A percentile compares a stretch with the other conserved stretches of the same genome.
phyloP scores from a whole-genome alignment of 108 stramenopile genomes.

The Seminavis robusta region DNA sequence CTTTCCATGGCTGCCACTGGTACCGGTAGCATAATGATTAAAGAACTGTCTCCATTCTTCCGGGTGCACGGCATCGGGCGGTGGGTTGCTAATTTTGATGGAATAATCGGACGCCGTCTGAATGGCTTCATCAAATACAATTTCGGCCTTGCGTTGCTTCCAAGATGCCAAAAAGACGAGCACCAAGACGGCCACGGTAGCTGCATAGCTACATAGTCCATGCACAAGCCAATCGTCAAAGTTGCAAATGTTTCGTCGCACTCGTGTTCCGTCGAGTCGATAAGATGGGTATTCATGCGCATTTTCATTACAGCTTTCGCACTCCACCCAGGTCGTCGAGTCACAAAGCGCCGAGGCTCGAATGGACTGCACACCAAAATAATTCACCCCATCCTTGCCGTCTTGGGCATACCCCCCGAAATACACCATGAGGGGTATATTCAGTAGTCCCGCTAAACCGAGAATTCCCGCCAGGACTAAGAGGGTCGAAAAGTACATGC shows the following conservation, averaged over 20 bases:
- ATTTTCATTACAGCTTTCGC: constrained; percentile 13
- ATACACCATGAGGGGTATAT: constrained; percentile 13
- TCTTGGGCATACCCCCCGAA: constrained; percentile 8
- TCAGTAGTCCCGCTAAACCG: constrained; percentile 9
- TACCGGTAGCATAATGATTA: neutral
- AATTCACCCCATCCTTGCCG: constrained; percentile 2
- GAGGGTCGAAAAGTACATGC: constrained; percentile 26
- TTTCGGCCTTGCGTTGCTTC: constrained; percentile 14
- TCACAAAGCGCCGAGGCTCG: constrained; percentile 15
- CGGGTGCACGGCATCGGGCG: constrained; percentile 17
- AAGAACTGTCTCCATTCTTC: constrained; percentile 30
- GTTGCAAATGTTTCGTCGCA: constrained; percentile 10
- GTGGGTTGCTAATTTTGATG: constrained; percentile 23
- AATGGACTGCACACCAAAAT: neutral
- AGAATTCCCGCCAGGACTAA: neutral
- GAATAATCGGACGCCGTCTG: constrained; percentile 32
- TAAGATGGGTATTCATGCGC: neutral
- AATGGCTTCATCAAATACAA: constrained; percentile 22
- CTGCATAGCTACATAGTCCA: constrained; percentile 5
- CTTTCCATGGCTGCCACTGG: neutral
- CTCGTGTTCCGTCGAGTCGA: neutral
- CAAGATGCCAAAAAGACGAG: constrained; percentile 2
- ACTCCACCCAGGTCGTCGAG: constrained; percentile 12
- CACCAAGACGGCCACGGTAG: constrained; percentile 4
- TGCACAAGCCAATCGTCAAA: constrained; percentile 13